Conservation (phyloP, 2,329 filamentous ascomycete species). For the Sclerotinia spermophila region DNA sequence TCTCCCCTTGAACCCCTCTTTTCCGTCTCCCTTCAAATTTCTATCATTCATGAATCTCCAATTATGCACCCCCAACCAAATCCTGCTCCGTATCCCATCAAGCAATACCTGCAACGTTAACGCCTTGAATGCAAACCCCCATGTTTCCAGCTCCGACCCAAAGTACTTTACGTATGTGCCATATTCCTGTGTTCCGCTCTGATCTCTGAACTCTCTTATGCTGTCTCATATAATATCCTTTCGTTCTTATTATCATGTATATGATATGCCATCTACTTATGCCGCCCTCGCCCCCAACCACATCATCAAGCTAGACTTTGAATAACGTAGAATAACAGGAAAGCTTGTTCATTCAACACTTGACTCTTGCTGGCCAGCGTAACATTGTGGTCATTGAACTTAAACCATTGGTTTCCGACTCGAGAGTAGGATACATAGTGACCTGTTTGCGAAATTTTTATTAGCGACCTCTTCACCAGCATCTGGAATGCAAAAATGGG, state of each 20-base stretch:
- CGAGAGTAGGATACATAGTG: constrained; percentile 21
- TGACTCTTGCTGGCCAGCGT: constrained; percentile 79
- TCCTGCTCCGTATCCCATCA: constrained; percentile 5
- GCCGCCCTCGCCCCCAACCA: neutral
- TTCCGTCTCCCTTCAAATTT: neutral
- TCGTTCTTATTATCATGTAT: neutral
- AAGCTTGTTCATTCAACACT: constrained; percentile 81
- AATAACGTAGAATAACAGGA: constrained; percentile 83
- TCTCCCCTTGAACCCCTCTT: neutral
- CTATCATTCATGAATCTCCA: constrained; percentile 5
- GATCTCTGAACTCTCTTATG: neutral
- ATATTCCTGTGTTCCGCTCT: neutral
- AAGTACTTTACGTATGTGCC: neutral
- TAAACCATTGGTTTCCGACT: constrained; percentile 67
- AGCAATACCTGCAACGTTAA: neutral
- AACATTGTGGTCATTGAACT: constrained; percentile 93
- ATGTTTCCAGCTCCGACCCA: neutral
- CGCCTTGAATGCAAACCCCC: constrained; percentile 1
- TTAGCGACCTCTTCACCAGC: constrained; percentile 54
- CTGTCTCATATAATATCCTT: neutral
- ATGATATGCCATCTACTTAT: neutral
- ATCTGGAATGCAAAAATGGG: neutral
- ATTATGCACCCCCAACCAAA: neutral
- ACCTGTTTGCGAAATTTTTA: constrained; percentile 46
- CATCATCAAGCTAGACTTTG: constrained; percentile 45